These are phyloP conservation scores for Flaveria sonorensis DNA, from an alignment of 129 eudicot genomes.

Conservation along the genomic window DNA sequence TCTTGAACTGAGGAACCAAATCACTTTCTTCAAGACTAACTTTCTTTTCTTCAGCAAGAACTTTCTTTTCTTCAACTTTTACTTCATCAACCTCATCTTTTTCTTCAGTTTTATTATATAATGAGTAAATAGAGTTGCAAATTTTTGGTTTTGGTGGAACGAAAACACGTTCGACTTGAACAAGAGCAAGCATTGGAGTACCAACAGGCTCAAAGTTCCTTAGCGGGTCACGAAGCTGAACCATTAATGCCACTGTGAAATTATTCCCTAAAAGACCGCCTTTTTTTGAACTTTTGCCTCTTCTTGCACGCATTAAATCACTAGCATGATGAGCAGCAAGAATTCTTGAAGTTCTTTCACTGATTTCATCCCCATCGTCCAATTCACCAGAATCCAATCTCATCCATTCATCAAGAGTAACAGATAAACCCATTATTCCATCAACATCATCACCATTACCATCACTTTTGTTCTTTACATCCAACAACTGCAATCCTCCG, in stretches of 20 bases:
- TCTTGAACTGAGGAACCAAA: slow-evolving; percentile 65
- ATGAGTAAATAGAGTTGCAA: slow-evolving; percentile 49
- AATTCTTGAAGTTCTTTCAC: slow-evolving; percentile 79
- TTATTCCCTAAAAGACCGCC: slow-evolving; percentile 84
- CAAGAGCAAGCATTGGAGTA: slow-evolving; percentile 91
- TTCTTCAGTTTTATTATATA: slow-evolving; percentile 46
- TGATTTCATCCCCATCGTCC: slow-evolving; percentile 66
- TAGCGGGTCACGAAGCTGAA: slow-evolving; percentile 87
- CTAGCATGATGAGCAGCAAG: slow-evolving; percentile 96
- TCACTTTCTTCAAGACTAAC: slow-evolving; percentile 36
- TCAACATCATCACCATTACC: slow-evolving; percentile 46
- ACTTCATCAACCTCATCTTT: slow-evolving; percentile 37
- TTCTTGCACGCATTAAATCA: slow-evolving; percentile 56
- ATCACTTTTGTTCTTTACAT: slow-evolving; percentile 50
- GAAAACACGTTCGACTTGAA: slow-evolving; percentile 90
- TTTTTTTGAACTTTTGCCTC: slow-evolving; percentile 67
- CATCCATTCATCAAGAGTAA: slow-evolving; percentile 96
- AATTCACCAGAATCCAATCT: slow-evolving; percentile 84
- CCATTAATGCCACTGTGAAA: slow-evolving; percentile 94
- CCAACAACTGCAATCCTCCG: slow-evolving; percentile 75
- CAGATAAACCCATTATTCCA: slow-evolving; percentile 80
- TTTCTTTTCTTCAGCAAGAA: slow-evolving; percentile 31
- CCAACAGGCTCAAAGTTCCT: slow-evolving; percentile 91
- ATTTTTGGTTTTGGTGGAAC: slow-evolving; percentile 73
- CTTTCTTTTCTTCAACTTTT: slow-evolving; percentile 32